Base-by-base conservation (phyloP, 2,329 filamentous ascomycete genomes). In the Aspergillus nomiae region DNA sequence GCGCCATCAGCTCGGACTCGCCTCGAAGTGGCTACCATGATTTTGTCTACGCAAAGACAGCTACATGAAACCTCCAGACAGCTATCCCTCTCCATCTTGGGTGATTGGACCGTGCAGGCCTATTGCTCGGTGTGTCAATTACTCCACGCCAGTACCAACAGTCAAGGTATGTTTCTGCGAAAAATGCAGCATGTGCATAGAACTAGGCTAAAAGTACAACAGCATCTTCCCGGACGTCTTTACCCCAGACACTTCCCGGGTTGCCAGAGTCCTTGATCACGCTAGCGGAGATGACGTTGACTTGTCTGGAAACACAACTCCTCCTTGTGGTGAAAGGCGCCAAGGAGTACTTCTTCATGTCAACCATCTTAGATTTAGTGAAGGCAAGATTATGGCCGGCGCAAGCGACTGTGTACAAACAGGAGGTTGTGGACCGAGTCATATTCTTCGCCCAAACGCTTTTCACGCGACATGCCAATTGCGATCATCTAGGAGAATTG, bases 321-420 rank as follows among this genome's bases (percentile, higher is more conserved):
- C 64, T 75, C 3, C 64, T 74, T 3, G 69, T 78, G 4, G 68
- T 76, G 60, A 78, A 78, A 58, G 76, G 76, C 2, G 76, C 76
- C 3, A 78, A 78, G 50, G 75, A 78, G 45, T 78, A 77, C 63
- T 78, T 77, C 60, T 78, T 78, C 63, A 69, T 78, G 59, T 77
- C 74, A 1, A 77, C 76, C 1, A 73, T 78, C 32, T 62, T 74
- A 9, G 72, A 75, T 8, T 56, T 78, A 5, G 76, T 75, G 36
- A 78, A 77, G 59, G 62, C 72, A 26, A 74, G 70, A 55, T 59
- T 78, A 11, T 77, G 74, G 74, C 75, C 76, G 0, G 60, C 63
- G 0, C 76, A 78, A 57, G 73, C 72, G 19, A 67, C 66, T 4
- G 63, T 74, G 24, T 75, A 73, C 55, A 78, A 77, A 55, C 74